Conservation (phyloP, 1,284 basidiomycete species). For the Dichomitus squalens region DNA sequence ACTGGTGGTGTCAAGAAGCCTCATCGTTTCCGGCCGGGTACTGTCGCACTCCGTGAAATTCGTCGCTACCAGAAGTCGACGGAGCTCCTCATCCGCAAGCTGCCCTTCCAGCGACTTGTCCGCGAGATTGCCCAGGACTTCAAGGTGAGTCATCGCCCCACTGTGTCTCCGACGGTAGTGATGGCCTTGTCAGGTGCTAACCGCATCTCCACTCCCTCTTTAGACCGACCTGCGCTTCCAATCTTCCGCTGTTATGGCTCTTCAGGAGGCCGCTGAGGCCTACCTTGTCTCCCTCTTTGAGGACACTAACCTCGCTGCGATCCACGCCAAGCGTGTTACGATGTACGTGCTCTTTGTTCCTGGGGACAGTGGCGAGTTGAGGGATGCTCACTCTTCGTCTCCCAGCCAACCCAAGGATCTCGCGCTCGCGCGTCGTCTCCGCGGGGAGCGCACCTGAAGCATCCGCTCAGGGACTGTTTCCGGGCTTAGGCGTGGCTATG, state of each 20-base stretch:
- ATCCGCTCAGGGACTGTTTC: constrained; percentile 1
- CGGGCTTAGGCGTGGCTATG: constrained; percentile 10
- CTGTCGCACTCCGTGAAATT: constrained; percentile 97
- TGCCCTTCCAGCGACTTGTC: constrained; percentile 92
- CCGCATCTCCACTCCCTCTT: constrained; percentile 5
- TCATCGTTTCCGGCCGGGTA: constrained; percentile 96
- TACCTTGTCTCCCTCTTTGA: constrained; percentile 92
- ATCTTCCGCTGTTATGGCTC: constrained; percentile 88
- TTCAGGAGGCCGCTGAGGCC: constrained; percentile 91
- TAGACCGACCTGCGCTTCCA: constrained; percentile 91
- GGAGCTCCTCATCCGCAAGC: constrained; percentile 90
- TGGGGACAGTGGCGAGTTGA: background rate
- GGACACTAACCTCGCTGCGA: constrained; percentile 82
- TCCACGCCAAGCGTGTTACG: constrained; percentile 89
- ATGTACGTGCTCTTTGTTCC: constrained; percentile 39
- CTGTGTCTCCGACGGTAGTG: background rate
- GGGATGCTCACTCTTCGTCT: background rate
- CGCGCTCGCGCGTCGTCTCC: constrained; percentile 76
- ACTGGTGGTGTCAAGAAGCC: constrained; percentile 98
- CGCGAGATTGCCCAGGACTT: constrained; percentile 94
- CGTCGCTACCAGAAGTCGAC: constrained; percentile 97
- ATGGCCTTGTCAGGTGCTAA: constrained; percentile 9
- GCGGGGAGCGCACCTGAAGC: constrained; percentile 74
- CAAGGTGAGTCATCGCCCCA: constrained; percentile 62
- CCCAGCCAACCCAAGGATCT: constrained; percentile 70